Evolutionary conservation across 306 rosid genomes (phyloP).

Genomic region (Quercus aquifolioides): DNA sequence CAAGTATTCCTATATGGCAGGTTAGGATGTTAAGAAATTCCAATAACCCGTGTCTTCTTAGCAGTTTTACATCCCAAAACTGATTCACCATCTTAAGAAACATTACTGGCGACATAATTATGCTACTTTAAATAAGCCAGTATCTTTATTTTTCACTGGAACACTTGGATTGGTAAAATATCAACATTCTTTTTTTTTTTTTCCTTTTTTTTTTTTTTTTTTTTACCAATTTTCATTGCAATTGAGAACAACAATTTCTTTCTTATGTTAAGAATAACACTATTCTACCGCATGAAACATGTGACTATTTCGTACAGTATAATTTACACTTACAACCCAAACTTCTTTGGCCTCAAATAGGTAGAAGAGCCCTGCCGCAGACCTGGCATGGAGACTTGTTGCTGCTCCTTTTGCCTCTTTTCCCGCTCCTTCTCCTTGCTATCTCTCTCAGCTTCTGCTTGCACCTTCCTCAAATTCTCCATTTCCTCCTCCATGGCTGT

Average conservation of each 20-base stretch:
- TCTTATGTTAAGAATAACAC: background rate
- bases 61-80: too few species aligned
- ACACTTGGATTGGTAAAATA: background rate
- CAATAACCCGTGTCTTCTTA: too few species aligned
- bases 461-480: conserved; percentile 83
- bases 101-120: too few species aligned
- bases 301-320: background rate
- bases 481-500: conserved; percentile 97
- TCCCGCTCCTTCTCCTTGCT: conserved; percentile 54
- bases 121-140: background rate
- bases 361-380: conserved; percentile 73
- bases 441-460: conserved; percentile 62
- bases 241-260: background rate
- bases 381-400: conserved; percentile 75
- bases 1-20: too few species aligned
- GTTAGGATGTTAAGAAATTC: too few species aligned
- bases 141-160: background rate
- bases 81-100: too few species aligned
- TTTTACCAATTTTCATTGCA: background rate
- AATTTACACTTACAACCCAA: conserved; percentile 56
- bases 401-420: conserved; percentile 67
- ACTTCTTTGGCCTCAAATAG: conserved; percentile 74
- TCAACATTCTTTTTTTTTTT: background rate
- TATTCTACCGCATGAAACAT: background rate
- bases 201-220: too few species aligned